Conservation (phyloP, 495 filamentous ascomycete genomes). For the Tuber borchii region DNA sequence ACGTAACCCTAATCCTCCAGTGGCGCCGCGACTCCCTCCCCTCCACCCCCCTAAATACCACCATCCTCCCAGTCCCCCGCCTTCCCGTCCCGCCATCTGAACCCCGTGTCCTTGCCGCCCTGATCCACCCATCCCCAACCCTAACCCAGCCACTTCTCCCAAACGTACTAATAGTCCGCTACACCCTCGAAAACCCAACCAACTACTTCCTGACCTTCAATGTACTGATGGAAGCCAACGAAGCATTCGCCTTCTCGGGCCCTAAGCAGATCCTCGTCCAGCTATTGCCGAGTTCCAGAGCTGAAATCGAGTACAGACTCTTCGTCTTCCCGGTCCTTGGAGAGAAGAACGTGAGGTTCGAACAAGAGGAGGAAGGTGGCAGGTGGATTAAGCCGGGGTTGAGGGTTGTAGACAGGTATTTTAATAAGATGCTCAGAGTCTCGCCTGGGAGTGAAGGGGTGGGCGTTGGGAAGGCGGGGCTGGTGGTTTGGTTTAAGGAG, state of each 20-base stretch:
- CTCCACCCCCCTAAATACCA: conserved; percentile 50
- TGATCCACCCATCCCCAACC: conserved; percentile 38
- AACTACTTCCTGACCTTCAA: conserved; percentile 89
- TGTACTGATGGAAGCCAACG: conserved; percentile 81
- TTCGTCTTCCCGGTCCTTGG: conserved; percentile 47
- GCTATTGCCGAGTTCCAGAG: conserved; percentile 69
- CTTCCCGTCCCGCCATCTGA: conserved; percentile 73
- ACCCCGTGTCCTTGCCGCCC: conserved; percentile 73
- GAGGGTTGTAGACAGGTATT: conserved; percentile 77
- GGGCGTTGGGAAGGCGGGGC: conserved; percentile 64
- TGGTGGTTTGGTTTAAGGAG: conserved; percentile 59
- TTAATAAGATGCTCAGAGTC: conserved; percentile 75
- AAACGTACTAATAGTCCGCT: conserved; percentile 38
- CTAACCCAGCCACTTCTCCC: conserved; percentile 36
- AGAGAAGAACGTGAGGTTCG: conserved; percentile 21
- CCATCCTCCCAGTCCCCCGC: conserved; percentile 64
- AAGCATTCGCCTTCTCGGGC: conserved; percentile 89
- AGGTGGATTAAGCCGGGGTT: conserved; percentile 67
- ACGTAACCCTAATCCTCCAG: conserved; percentile 65
- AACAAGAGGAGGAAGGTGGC: conserved; percentile 44
- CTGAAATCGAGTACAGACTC: conserved; percentile 62
- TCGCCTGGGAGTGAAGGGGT: conserved; percentile 64
- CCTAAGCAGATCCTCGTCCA: conserved; percentile 70
- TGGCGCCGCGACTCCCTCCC: conserved; percentile 57
- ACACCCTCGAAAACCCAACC: conserved; percentile 89